These are phyloP conservation scores for Dothiorella sarmentorum DNA, from an alignment of 2,329 filamentous ascomycete species.

Conservation along the genomic window DNA sequence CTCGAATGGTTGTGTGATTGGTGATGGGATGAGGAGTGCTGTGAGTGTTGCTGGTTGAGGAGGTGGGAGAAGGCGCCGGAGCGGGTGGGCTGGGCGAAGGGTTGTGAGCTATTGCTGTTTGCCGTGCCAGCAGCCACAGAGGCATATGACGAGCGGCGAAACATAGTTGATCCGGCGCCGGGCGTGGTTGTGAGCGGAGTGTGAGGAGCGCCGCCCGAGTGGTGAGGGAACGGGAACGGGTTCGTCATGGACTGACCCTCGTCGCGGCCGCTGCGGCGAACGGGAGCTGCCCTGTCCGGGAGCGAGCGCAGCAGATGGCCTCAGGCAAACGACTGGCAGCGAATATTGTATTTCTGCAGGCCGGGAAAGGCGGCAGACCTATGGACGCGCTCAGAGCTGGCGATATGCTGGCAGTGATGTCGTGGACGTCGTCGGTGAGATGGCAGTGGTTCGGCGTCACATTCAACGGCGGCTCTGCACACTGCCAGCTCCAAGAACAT, in stretches of 20 bases:
- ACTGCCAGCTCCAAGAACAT: slow-evolving; percentile 18
- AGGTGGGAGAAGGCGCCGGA: slow-evolving; percentile 54
- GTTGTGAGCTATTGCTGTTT: slow-evolving; percentile 31
- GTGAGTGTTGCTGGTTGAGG: slow-evolving; percentile 43
- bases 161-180: slow-evolving; percentile 22
- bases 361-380: neutral
- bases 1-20: slow-evolving; percentile 26
- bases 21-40: slow-evolving; percentile 28
- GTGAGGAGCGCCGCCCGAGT: slow-evolving; percentile 3
- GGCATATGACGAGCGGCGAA: slow-evolving; percentile 59
- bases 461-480: slow-evolving; percentile 18
- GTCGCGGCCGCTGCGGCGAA: slow-evolving; percentile 5
- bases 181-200: slow-evolving; percentile 14
- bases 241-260: slow-evolving; percentile 17
- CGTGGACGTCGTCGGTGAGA: slow-evolving; percentile 13
- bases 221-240: slow-evolving; percentile 3
- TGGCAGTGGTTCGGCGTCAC: slow-evolving; percentile 9
- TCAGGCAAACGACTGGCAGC: neutral
- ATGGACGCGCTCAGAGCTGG: slow-evolving; percentile 5
- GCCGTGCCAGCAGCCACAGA: slow-evolving; percentile 56
- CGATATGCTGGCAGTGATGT: slow-evolving; percentile 17
- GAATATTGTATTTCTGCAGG: neutral
- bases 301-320: neutral
- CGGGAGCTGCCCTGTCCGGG: slow-evolving; percentile 1
- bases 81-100: slow-evolving; percentile 34